Conservation (phyloP, 2,329 filamentous ascomycete genomes). For the Trichophyton verrucosum region DNA sequence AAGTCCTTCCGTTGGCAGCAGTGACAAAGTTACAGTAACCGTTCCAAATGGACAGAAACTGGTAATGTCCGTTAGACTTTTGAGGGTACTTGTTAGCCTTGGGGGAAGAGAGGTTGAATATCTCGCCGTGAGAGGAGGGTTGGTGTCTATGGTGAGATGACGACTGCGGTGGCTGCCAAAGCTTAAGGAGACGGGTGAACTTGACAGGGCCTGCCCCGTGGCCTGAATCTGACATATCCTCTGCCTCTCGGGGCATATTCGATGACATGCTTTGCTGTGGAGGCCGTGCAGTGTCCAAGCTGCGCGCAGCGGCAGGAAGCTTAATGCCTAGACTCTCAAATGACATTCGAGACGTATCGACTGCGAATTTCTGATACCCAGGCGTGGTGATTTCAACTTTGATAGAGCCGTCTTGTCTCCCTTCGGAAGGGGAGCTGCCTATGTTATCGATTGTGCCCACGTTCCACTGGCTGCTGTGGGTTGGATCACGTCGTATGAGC, state of each 20-base stretch:
- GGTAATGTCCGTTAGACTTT: constrained; percentile 42
- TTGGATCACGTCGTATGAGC: constrained; percentile 61
- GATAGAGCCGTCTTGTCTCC: constrained; percentile 21
- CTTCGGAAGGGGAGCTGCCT: constrained; percentile 11
- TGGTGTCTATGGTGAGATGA: background rate
- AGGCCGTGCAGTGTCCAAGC: background rate
- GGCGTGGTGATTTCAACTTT: constrained; percentile 47
- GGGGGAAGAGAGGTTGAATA: constrained; percentile 6
- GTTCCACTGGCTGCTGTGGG: constrained; percentile 61
- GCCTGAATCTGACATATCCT: background rate
- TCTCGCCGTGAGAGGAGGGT: constrained; percentile 1
- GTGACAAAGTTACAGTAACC: constrained; percentile 77
- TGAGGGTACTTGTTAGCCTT: constrained; percentile 2
- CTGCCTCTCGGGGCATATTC: background rate
- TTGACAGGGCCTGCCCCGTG: constrained; percentile 1
- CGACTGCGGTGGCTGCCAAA: constrained; percentile 6
- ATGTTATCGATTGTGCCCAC: constrained; percentile 49
- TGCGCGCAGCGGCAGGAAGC: constrained; percentile 3
- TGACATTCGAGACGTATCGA: constrained; percentile 25
- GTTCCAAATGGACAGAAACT: constrained; percentile 76
- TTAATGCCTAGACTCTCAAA: constrained; percentile 22
- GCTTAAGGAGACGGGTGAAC: constrained; percentile 13
- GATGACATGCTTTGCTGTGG: background rate
- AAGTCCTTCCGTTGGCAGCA: constrained; percentile 57
- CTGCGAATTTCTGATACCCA: constrained; percentile 48